Evolutionary conservation across 495 filamentous ascomycete species (phyloP).

Genomic region (Penicillium atrosanguineum): DNA sequence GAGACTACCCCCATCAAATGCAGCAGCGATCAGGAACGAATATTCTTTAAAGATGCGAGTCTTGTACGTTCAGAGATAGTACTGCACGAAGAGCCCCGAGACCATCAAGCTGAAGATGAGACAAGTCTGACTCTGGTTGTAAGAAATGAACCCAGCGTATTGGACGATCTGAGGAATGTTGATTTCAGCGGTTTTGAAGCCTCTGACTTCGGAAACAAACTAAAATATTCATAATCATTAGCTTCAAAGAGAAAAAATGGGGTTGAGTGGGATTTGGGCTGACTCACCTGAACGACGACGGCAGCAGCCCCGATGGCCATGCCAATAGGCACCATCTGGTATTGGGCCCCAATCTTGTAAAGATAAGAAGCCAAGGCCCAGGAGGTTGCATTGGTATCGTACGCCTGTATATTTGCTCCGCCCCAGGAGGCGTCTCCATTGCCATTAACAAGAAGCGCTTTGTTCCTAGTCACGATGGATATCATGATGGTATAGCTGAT

Average conservation of each 20-base stretch:
- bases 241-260: background rate
- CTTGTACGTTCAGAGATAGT: conserved; percentile 48
- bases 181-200: conserved; percentile 26
- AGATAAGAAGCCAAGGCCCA: conserved; percentile 46
- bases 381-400: conserved; percentile 38
- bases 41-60: conserved; percentile 56
- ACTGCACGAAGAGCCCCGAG: conserved; percentile 48
- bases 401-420: conserved; percentile 41
- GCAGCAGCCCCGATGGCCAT: conserved; percentile 39
- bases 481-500: conserved; percentile 51
- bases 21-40: conserved; percentile 54
- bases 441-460: conserved; percentile 30
- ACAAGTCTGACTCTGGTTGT: conserved; percentile 43
- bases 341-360: conserved; percentile 28
- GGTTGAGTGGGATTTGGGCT: background rate
- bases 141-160: conserved; percentile 45
- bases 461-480: conserved; percentile 37
- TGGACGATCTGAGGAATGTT: conserved; percentile 44
- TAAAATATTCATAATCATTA: conserved; percentile 4
- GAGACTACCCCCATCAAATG: conserved; percentile 53
- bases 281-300: conserved; percentile 36
- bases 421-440: conserved; percentile 49
- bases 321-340: conserved; percentile 48
- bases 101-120: conserved; percentile 34
- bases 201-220: conserved; percentile 31